Base-by-base conservation (phyloP, 805 yeast species). In the Pichia occidentalis region DNA sequence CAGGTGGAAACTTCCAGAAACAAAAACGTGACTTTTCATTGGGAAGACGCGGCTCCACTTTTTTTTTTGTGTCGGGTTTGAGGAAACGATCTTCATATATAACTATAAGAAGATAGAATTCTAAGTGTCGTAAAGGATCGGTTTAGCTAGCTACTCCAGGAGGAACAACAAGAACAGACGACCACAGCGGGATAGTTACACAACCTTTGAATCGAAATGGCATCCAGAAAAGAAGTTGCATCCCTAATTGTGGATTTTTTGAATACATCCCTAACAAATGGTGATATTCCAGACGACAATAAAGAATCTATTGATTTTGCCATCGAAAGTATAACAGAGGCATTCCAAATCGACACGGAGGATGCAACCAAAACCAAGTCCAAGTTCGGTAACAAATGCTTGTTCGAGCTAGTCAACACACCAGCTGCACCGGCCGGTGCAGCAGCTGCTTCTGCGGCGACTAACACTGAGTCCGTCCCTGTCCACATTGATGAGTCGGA, bases 291-390 rank as follows among this genome's bases (percentile, higher is more conserved):
- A 25, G 83, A 78, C 45, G 97, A 90, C 47, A 85, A 79, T 56
- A 70, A 71, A 40, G 97, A 92, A 50, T 85, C 96, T 8, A 69
- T 90, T 50, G 96, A 87, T 48, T 95, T 90, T 36, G 97, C 97
- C 44, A 73, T 87, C 48, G 95, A 86, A 55, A 86, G 97, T 66
- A 75, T 92, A 41, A 75, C 84, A 18, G 97, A 88, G 52, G 86
- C 95, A 9, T 90, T 81, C 57, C 78, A 69, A 34, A 77, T 88
- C 19, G 68, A 71, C 49, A 79, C 71, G 19, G 65, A 64, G 17
- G 69, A 70, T 24, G 50, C 60, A 24, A 53, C 56, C 23, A 51
- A 57, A 5, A 44, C 60, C 7, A 45, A 64, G 10, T 43, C 59
- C 14, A 69, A 61, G 45, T 75, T 70, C 52, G 64, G 58, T 25